Base-by-base conservation (phyloP, 805 yeast genomes). In the Wickerhamiella sorbophila region DNA sequence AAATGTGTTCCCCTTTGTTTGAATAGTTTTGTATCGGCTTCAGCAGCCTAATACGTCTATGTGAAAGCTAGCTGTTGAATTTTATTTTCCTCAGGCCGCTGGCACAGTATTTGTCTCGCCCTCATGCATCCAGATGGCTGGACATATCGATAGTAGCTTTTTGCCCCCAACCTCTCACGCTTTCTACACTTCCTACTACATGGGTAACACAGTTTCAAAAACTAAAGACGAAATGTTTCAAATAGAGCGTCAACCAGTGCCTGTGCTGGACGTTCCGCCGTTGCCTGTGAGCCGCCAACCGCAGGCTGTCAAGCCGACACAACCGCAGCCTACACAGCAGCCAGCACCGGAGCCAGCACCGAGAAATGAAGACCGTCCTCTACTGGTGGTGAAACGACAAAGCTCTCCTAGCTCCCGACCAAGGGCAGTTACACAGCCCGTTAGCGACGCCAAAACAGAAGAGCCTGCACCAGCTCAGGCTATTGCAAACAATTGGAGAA, bases 151-250 rank as follows among this genome's bases (percentile, higher is more conserved):
- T 9, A 8, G 5, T 9, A 8, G 22, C 16, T 16, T 12, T n/a
- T 21, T n/a, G 33, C 9, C 4, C 19, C 4, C 20, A 36, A 5
- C 32, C 19, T 20, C 20, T n/a, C 31, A 5, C 21, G 5, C 17
- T n/a, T 21, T n/a, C 31, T 15, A n/a, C 6, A 19, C 9, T 31
- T 5, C 18, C 12, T 21, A 5, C n/a, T 12, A 5, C 24, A 35
- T 39, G 41, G 43, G 43, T 4, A 39, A 43, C 26, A 37, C 17
- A 4, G 44, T 16, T 16, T 39, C 47, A 8, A n/a, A n/a, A n/a
- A 24, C 29, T 6, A 24, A 24, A 8, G 29, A 6, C 29, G 6
- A 6, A 24, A 24, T 24, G 29, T 24, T 24, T 24, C 10, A 24
- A 12, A 24, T 12, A 24, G 29, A 24, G 29, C 29, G 6, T 6